Evolutionary conservation across 1,139 yeast genomes (phyloP), one percentile per base, ranked within the genome.

Genomic region (Insectozyma bohioensis): DNA sequence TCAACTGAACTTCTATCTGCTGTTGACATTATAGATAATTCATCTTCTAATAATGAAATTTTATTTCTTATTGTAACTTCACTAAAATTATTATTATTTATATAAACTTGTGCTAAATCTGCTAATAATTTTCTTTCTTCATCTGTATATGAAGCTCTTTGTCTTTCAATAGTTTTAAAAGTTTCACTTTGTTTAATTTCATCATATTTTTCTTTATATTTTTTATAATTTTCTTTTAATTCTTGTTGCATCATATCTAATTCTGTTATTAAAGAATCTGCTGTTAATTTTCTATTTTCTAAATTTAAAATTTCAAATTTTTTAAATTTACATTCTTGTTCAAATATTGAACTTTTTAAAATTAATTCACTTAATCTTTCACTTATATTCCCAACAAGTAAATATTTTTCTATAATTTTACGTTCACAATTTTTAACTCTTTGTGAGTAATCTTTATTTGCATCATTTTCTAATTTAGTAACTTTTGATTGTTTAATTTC

Each of bases 141-240:
- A 1, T 58, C 67, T 0, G 72, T 52, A 36, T 72, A 73, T 1
- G 49, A 40, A 8, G 51, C 50, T 20, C 72, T 67, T 37, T 64
- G 66, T 14, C 55, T 56, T 39, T 63, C 64, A 40, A 78, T 64
- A 29, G 55, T 57, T 28, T 55, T 54, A 11, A 68, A 71, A 10
- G 72, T 72, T 13, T 64, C 72, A 31, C 74, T 65, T 29, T 68
- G 62, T 40, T 64, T 72, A 35, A 66, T 56, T 34, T 59, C 61
- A 28, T 67, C 67, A 34, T 72, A 68, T 26, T 57, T 58, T 14
- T 51, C 46, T 35, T 72, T 66, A 6, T 78, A 75, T 11, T 51
- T 52, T 5, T 58, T 56, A 41, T 67, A 72, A 5, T 57, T 62
- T 5, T 51, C 49, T 33, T 49, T 58, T 37, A 52, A 61, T 22